A percentile compares a stretch with the other conserved stretches of the same genome.
These are phyloP conservation scores for Candida incommunis DNA, from an alignment of 805 yeast species.

Conservation along the genomic window DNA sequence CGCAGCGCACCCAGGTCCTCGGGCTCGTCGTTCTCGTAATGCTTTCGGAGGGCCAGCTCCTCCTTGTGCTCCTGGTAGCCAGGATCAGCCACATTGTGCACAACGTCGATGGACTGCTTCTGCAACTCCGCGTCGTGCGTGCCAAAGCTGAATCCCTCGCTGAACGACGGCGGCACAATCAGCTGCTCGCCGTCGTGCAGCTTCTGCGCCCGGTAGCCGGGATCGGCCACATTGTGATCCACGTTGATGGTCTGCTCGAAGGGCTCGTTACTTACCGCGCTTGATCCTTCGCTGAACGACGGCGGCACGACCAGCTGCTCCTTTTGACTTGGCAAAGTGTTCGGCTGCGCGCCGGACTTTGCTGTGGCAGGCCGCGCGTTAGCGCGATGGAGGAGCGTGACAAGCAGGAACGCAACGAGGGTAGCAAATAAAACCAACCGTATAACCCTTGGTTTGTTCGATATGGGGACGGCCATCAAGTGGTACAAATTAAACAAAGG, in stretches of 20 bases:
- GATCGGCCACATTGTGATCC: slow-evolving; percentile 1
- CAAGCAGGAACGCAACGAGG: not conserved
- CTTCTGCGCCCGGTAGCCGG: not conserved
- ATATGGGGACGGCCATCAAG: no score
- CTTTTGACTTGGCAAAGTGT: no score
- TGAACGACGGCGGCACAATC: not conserved
- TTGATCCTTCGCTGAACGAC: not conserved
- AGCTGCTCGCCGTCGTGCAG: not conserved
- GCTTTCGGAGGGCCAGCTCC: not conserved
- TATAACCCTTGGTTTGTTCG: not conserved
- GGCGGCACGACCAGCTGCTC: not conserved
- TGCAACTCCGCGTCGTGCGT: not conserved
- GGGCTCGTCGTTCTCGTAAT: not conserved
- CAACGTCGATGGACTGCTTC: not conserved
- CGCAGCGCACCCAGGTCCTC: not conserved
- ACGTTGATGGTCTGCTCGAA: not conserved
- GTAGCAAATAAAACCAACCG: not conserved
- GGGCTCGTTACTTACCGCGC: not conserved
- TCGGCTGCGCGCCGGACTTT: no score
- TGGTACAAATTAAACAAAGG: no score
- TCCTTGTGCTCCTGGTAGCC: no score
- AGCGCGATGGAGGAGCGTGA: no score
- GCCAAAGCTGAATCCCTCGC: not conserved
- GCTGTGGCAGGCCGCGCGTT: no score
- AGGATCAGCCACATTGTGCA: not conserved